Evolutionary conservation across 352 stramenopile genomes (phyloP), one percentile per base, ranked within the genome.

Genomic region (Phytophthora foliorum): DNA sequence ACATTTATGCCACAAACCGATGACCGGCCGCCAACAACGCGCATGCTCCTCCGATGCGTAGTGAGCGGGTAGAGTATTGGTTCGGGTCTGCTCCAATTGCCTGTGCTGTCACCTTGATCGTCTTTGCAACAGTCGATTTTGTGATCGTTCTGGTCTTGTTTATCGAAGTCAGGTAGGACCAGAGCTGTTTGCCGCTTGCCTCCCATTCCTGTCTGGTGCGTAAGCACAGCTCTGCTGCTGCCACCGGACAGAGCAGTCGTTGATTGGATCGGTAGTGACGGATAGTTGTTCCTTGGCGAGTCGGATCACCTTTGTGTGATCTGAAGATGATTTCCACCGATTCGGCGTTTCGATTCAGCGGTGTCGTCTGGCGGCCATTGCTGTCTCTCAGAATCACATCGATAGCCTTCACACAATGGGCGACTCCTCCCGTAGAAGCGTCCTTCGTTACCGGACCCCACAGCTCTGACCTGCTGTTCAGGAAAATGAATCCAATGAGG

Each of bases 1-100:
- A n/a, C n/a, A n/a, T n/a, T n/a, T n/a, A n/a, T n/a, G n/a, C n/a
- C n/a, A n/a, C n/a, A n/a, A n/a, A n/a, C n/a, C n/a, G n/a, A n/a
- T n/a, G n/a, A 6, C 62, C 53, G 22, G 62, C 44, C n/a, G 62
- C 55, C 3, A 72, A 62, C 14, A 76, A 16, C 67, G n/a, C n/a
- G n/a, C n/a, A n/a, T n/a, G n/a, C n/a, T n/a, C n/a, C n/a, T n/a
- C n/a, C n/a, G n/a, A n/a, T 72, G 1, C 68, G 21, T 5, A 71
- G 38, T 8, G 57, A 68, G 22, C 66, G 67, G n/a, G 34, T 52
- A 5, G 22, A 22, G 38, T 22, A 22, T 11, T 21, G 11, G 38
- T 22, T 7, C 2, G 42, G 36, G 1, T 38, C n/a, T 0, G 58
- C 22, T 32, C 52, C 62, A 58, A 67, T 8, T n/a, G 4, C 0